phyloP scores from a whole-genome alignment of 345 rosid genomes.

The Carallia brachiata region DNA sequence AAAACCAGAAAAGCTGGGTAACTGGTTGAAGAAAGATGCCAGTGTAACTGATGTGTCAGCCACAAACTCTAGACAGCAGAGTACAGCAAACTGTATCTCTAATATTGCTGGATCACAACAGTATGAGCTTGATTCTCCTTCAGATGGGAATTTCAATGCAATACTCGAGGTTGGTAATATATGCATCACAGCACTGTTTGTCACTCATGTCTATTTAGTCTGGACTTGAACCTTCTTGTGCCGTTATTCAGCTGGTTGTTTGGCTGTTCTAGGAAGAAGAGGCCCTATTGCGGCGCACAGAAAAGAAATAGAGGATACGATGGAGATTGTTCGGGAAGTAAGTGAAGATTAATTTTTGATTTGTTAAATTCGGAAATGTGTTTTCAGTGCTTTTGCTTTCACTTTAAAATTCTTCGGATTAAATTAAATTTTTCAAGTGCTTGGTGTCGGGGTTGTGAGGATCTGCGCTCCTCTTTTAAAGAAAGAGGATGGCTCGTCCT shows the following conservation, averaged over 20 bases:
- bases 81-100: slow-evolving; percentile 34
- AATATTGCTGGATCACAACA: slow-evolving; percentile 45
- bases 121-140: slow-evolving; percentile 47
- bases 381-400: neutral
- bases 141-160: slow-evolving; percentile 71
- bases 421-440: neutral
- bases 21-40: slow-evolving; percentile 51
- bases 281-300: slow-evolving; percentile 88
- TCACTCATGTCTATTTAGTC: neutral
- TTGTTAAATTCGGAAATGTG: neutral
- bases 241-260: neutral
- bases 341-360: slow-evolving; percentile 14
- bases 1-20: slow-evolving; percentile 58
- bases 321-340: slow-evolving; percentile 98
- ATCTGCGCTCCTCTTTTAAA: no score
- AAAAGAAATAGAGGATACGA: slow-evolving; percentile 98
- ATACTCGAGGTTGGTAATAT: slow-evolving; percentile 66
- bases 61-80: slow-evolving; percentile 43
- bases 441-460: slow-evolving; percentile 31
- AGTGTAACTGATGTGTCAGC: slow-evolving; percentile 46
- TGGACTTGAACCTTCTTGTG: neutral
- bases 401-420: no score
- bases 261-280: slow-evolving; percentile 71
- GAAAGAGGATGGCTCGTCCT: no score
- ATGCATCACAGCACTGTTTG: slow-evolving; percentile 5